A percentile compares a stretch with the other conserved stretches of the same genome.
These are phyloP conservation scores for Hanseniaspora sp. DNA, from an alignment of 1,139 yeast genomes.

Conservation along the genomic window DNA sequence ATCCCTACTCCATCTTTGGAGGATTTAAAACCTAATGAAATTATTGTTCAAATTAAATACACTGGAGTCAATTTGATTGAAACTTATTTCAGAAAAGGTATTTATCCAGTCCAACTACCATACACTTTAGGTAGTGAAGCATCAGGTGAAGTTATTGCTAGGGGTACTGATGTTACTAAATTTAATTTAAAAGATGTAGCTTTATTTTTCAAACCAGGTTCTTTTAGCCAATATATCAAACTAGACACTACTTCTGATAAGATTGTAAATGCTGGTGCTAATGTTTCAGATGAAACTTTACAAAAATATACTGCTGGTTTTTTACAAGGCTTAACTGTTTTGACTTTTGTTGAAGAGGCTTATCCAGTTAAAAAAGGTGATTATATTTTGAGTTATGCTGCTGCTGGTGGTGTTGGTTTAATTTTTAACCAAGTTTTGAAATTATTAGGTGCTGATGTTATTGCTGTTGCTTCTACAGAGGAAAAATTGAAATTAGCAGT, in stretches of 20 bases:
- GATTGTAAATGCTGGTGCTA: conserved; percentile 40
- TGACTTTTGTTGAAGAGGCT: conserved; percentile 56
- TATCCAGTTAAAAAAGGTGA: conserved; percentile 60
- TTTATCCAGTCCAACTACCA: conserved; percentile 54
- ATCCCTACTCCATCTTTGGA: conserved; percentile 47
- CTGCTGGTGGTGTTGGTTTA: conserved; percentile 89
- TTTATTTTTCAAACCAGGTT: conserved; percentile 40
- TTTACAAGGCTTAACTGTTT: conserved; percentile 69
- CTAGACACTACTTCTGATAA: conserved; percentile 29
- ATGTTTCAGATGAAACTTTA: conserved; percentile 37
- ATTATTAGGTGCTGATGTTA: conserved; percentile 60
- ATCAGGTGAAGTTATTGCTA: conserved; percentile 58
- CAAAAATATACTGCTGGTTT: conserved; percentile 50
- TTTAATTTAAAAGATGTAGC: conserved; percentile 64
- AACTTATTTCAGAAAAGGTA: conserved; percentile 66
- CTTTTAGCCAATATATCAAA: conserved; percentile 67
- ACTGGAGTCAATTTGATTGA: conserved; percentile 80
- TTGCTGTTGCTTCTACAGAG: conserved; percentile 70
- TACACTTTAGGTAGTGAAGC: conserved; percentile 74
- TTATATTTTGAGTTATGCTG: conserved; percentile 69
- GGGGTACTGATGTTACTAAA: conserved; percentile 49
- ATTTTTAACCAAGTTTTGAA: conserved; percentile 53
- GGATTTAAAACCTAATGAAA: conserved; percentile 39
- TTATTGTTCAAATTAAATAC: conserved; percentile 59
- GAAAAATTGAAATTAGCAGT: conserved; percentile 55